phyloP scores from a whole-genome alignment of 1,139 yeast species.

The Eremothecium cymbalariae region DNA sequence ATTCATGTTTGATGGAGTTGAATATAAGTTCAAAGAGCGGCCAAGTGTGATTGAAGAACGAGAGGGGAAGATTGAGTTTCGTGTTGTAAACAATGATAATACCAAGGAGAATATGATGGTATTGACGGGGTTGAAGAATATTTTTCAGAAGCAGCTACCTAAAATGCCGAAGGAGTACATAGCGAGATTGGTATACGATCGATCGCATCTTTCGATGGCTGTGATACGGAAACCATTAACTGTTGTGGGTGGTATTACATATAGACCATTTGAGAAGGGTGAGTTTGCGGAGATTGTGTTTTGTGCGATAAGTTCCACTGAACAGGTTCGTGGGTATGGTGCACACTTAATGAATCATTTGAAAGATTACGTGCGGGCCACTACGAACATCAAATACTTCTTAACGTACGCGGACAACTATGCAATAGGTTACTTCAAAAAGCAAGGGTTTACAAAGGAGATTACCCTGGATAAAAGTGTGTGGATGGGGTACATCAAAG shows the following conservation, averaged over 20 bases:
- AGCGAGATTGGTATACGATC: slow-evolving; percentile 85
- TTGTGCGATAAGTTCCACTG: slow-evolving; percentile 95
- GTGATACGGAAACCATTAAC: slow-evolving; percentile 87
- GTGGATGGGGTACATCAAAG: slow-evolving; percentile 99
- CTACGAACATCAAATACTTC: slow-evolving; percentile 79
- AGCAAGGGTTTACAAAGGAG: slow-evolving; percentile 96
- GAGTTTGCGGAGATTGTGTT: slow-evolving; percentile 96
- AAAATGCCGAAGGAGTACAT: slow-evolving; percentile 98
- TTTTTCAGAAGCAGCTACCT: slow-evolving; percentile 93
- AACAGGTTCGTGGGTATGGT: slow-evolving; percentile 97
- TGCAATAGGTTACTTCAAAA: slow-evolving; percentile 96
- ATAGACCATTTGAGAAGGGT: slow-evolving; percentile 83
- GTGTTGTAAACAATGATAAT: slow-evolving; percentile 94
- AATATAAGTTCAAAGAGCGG: slow-evolving; percentile 79
- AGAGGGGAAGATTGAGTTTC: slow-evolving; percentile 83
- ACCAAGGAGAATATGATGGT: slow-evolving; percentile 82
- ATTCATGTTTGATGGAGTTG: slow-evolving; percentile 67
- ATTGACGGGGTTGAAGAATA: slow-evolving; percentile 87
- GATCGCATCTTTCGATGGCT: slow-evolving; percentile 92
- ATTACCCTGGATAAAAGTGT: slow-evolving; percentile 72
- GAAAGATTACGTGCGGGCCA: slow-evolving; percentile 87
- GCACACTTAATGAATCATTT: slow-evolving; percentile 97
- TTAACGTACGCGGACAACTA: slow-evolving; percentile 96
- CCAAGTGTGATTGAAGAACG: slow-evolving; percentile 91
- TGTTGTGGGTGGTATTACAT: slow-evolving; percentile 97